phyloP scores from a whole-genome alignment of 2,329 filamentous ascomycete genomes.

The Phyllosticta citribraziliensis region DNA sequence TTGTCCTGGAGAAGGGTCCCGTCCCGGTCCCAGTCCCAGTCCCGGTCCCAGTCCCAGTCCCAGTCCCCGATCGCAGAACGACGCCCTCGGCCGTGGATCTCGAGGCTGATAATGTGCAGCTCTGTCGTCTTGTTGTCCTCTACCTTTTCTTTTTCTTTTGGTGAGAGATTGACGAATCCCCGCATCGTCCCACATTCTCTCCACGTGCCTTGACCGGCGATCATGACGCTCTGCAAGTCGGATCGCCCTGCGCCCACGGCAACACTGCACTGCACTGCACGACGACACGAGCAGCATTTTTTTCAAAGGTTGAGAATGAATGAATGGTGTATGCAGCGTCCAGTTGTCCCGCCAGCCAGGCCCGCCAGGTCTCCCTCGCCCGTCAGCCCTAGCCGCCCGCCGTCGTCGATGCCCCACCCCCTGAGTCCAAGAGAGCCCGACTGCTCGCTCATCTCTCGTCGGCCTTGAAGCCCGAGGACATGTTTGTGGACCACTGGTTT shows the following conservation, averaged over 20 bases:
- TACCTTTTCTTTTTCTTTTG: not conserved
- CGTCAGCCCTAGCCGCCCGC: not conserved
- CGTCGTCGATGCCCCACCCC: not conserved
- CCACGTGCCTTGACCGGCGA: not conserved
- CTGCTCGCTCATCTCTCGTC: not conserved
- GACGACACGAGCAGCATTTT: too few species aligned
- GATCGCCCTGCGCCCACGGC: not conserved
- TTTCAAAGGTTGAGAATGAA: too few species aligned
- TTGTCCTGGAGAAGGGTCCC: too few species aligned
- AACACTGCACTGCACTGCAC: too few species aligned
- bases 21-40: too few species aligned
- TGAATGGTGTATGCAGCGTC: too few species aligned
- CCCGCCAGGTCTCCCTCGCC: not conserved
- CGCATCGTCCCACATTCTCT: not conserved
- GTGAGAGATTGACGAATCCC: not conserved
- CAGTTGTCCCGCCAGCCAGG: not conserved
- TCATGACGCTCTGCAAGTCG: not conserved
- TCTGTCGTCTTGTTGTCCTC: not conserved
- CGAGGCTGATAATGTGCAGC: too few species aligned
- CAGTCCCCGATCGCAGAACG: not conserved
- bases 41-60: too few species aligned
- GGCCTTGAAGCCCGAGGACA: not conserved
- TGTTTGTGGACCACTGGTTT: not conserved
- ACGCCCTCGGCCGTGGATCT: not conserved
- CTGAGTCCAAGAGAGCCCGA: too few species aligned